Evolutionary conservation across 2,329 filamentous ascomycete genomes (phyloP), one percentile per base, ranked within the genome.

Genomic region (Neonectria neomacrospora): DNA sequence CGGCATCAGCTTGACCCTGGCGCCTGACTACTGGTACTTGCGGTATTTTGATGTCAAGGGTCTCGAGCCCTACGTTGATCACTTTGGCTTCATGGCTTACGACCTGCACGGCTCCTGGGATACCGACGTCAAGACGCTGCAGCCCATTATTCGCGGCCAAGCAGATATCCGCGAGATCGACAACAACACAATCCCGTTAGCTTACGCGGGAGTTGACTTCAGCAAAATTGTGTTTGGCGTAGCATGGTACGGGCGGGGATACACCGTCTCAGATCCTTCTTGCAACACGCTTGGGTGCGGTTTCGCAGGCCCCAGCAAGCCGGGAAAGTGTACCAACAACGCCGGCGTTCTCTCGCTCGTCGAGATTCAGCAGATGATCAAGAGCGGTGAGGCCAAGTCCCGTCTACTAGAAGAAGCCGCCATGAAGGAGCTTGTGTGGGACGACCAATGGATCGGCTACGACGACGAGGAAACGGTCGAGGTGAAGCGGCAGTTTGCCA

Each of bases 221-320:
- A 47, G 54, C 3, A 82, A 85, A 64, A 68, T 85, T 37, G 82
- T 82, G 58, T 68, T 86, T 3, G 84, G 83, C 0, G 57, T 84
- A 1, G 81, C 81, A 1, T 78, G 77, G 51, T 86, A 86, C 55
- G 83, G 82, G 0, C 74, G 83, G 5, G 78, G 80, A 2, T 85
- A 80, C 48, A 84, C 79, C 0, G 30, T 79, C 1, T 30, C 63
- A 0, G 67, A 74, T 20, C 62, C 71, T 2, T 64, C 22, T 39
- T 80, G 77, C 47, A 75, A 68, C 11, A 18, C 30, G 0, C 64
- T 73, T 0, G 63, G 59, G 1, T 79, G 77, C 28, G 54, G 44
- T 0, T 77, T 73, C 14, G 41, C 16, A 0, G 74, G 68, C 0
- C 68, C 73, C 0, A 75, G 72, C 55, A 71, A 71, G n/a, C 67